Evolutionary conservation across 768 basidiomycete genomes (phyloP).

Genomic region (Serpula lacrymans): DNA sequence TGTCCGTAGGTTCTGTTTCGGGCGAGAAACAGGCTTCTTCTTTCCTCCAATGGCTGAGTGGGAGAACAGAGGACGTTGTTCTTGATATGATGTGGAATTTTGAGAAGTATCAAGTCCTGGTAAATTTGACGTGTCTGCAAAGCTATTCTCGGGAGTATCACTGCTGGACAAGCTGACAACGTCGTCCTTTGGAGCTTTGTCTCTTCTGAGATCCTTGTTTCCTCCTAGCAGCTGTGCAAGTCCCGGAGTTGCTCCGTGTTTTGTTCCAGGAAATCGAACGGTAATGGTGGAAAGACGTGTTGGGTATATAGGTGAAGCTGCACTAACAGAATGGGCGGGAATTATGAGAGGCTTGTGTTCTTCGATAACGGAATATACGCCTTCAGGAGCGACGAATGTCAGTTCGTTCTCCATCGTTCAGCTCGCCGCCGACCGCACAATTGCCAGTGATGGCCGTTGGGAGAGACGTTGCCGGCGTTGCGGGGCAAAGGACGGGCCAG

Average conservation of each 20-base stretch:
- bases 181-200: slow-evolving; percentile 45
- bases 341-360: slow-evolving; percentile 68
- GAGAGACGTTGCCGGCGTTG: no score
- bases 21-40: slow-evolving; percentile 61
- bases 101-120: slow-evolving; percentile 22
- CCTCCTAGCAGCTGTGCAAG: slow-evolving; percentile 67
- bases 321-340: slow-evolving; percentile 34
- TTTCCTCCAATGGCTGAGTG: slow-evolving; percentile 50
- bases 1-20: slow-evolving; percentile 89
- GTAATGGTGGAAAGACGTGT: slow-evolving; percentile 60
- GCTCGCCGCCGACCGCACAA: slow-evolving; percentile 12
- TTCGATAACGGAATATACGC: slow-evolving; percentile 85
- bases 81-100: slow-evolving; percentile 33
- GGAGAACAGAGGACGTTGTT: slow-evolving; percentile 61
- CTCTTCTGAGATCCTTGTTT: slow-evolving; percentile 63
- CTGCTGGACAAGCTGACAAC: slow-evolving; percentile 72
- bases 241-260: slow-evolving; percentile 52
- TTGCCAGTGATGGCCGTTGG: slow-evolving; percentile 12
- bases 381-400: slow-evolving; percentile 86
- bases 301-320: slow-evolving; percentile 41
- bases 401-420: slow-evolving; percentile 73
- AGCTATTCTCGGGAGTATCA: slow-evolving; percentile 65
- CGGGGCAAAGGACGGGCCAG: no score
- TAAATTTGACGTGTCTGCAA: slow-evolving; percentile 27
- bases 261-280: slow-evolving; percentile 59